These are phyloP conservation scores for Cladophialophora yegresii DNA, from an alignment of 2,329 filamentous ascomycete species.

Conservation along the genomic window DNA sequence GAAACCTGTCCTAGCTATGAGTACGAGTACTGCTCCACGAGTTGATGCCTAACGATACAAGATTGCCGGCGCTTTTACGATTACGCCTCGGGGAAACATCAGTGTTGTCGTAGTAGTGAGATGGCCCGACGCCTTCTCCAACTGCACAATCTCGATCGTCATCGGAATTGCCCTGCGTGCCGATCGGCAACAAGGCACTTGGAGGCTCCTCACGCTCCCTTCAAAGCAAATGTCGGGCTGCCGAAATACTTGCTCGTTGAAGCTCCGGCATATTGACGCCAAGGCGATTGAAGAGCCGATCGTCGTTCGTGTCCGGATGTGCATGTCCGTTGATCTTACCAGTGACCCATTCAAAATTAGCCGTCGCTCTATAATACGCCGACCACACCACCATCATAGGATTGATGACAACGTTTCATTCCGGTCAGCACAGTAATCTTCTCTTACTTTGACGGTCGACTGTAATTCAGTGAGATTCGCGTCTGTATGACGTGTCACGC, in stretches of 20 bases:
- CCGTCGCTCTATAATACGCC: neutral
- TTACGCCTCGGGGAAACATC: neutral
- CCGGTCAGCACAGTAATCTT: conserved; percentile 6
- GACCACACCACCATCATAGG: conserved; percentile 1
- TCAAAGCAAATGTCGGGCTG: neutral
- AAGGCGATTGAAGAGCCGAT: neutral
- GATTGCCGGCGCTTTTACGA: neutral
- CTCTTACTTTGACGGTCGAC: conserved; percentile 8
- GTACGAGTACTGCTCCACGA: neutral
- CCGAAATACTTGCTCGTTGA: neutral
- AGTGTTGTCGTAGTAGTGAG: neutral
- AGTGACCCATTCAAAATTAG: conserved; percentile 4
- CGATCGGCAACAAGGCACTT: neutral
- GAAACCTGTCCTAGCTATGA: too few relatives aligned
- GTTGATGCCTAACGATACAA: neutral
- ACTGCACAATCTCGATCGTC: neutral
- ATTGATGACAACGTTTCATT: conserved; percentile 14
- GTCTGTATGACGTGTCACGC: conserved; percentile 9
- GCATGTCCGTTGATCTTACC: conserved; percentile 13
- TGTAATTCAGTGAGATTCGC: conserved; percentile 7
- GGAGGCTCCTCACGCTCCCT: neutral
- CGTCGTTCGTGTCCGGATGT: conserved; percentile 6
- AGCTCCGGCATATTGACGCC: neutral
- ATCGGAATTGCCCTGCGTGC: neutral
- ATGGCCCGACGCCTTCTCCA: neutral